Evolutionary conservation across 2,329 filamentous ascomycete species (phyloP).

Genomic region (Colletotrichum sansevieriae): DNA sequence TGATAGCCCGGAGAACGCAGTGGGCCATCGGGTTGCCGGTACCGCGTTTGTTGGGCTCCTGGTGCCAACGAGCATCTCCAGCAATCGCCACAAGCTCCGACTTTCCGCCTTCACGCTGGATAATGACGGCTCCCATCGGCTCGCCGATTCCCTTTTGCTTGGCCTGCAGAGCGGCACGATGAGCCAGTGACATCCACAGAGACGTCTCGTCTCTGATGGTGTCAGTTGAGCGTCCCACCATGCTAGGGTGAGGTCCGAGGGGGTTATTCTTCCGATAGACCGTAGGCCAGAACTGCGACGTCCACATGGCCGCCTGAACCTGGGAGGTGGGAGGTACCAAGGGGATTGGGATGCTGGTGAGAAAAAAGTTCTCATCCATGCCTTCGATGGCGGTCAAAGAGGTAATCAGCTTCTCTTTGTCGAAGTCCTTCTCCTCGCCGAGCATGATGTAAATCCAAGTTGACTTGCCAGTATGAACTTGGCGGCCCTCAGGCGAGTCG

Average conservation of each 20-base stretch:
- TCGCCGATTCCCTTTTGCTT: conserved; percentile 72
- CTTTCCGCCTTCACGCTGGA: conserved; percentile 70
- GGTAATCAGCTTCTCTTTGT: conserved; percentile 64
- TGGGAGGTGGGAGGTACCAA: conserved; percentile 80
- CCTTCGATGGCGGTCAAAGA: conserved; percentile 63
- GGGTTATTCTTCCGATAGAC: conserved; percentile 91
- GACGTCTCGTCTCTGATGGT: conserved; percentile 75
- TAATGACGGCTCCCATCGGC: conserved; percentile 79
- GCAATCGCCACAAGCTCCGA: conserved; percentile 77
- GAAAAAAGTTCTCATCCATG: conserved; percentile 64
- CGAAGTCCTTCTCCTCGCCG: conserved; percentile 64
- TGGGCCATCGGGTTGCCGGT: conserved; percentile 83
- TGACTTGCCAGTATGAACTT: conserved; percentile 71
- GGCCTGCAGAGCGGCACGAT: conserved; percentile 71
- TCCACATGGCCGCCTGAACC: conserved; percentile 81
- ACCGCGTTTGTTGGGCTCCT: conserved; percentile 60
- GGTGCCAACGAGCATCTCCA: conserved; percentile 80
- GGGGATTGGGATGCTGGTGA: conserved; percentile 77
- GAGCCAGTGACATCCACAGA: conserved; percentile 77
- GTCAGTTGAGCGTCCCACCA: conserved; percentile 77
- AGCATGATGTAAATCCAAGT: conserved; percentile 72
- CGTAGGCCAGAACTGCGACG: conserved; percentile 83
- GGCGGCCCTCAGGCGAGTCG: conserved; percentile 64
- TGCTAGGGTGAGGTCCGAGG: conserved; percentile 84
- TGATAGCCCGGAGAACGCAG: conserved; percentile 82